Evolutionary conservation across 2,329 filamentous ascomycete genomes (phyloP).

Genomic region (Paecilomyces dactylethromorphus): DNA sequence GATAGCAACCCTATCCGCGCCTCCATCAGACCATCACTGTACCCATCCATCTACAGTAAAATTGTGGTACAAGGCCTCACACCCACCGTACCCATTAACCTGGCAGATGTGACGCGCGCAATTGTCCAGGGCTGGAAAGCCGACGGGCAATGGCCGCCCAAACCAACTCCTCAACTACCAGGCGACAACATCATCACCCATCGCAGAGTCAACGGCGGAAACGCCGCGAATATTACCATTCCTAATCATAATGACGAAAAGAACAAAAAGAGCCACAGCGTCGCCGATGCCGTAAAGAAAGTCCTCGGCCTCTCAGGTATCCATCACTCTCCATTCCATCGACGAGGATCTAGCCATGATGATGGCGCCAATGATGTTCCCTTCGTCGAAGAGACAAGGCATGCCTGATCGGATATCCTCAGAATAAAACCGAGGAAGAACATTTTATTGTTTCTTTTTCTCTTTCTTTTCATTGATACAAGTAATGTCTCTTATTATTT

Average conservation of each 20-base stretch:
- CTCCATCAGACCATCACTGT: slow-evolving; percentile 66
- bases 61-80: slow-evolving; percentile 73
- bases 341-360: slow-evolving; percentile 23
- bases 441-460: too few species aligned
- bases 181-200: slow-evolving; percentile 16
- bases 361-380: background rate
- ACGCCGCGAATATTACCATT: background rate
- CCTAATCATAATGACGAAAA: slow-evolving; percentile 1
- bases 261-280: slow-evolving; percentile 17
- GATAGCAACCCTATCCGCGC: slow-evolving; percentile 68
- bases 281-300: slow-evolving; percentile 35
- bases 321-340: slow-evolving; percentile 31
- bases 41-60: slow-evolving; percentile 82
- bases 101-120: slow-evolving; percentile 70
- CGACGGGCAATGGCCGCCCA: slow-evolving; percentile 87
- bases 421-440: background rate
- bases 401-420: background rate
- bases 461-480: too few species aligned
- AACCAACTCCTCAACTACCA: slow-evolving; percentile 33
- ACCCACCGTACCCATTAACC: slow-evolving; percentile 81
- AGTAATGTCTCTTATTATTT: too few species aligned
- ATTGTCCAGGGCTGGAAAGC: slow-evolving; percentile 89
- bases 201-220: slow-evolving; percentile 3
- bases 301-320: slow-evolving; percentile 30
- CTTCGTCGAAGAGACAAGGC: background rate